phyloP scores from a whole-genome alignment of 2,329 filamentous ascomycete species.

The Microcyclospora pomicola region DNA sequence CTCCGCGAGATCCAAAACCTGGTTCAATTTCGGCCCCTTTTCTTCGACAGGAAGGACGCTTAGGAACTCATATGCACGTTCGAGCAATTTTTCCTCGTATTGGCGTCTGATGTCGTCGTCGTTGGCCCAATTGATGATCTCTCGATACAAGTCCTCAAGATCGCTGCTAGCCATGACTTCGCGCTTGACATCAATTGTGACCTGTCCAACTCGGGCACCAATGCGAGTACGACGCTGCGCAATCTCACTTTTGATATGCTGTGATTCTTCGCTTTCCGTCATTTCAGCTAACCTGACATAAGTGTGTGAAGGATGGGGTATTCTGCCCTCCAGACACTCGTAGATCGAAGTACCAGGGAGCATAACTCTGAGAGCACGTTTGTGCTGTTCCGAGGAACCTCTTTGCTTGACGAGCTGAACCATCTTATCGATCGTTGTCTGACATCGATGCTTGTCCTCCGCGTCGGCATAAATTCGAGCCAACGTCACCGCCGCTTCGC shows the following conservation, averaged over 20 bases:
- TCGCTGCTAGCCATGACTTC: conserved; percentile 67
- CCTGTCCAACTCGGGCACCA: conserved; percentile 68
- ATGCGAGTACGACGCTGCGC: conserved; percentile 77
- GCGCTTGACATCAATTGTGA: conserved; percentile 73
- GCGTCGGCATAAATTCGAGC: conserved; percentile 59
- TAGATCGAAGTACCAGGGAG: conserved; percentile 75
- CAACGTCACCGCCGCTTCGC: conserved; percentile 56
- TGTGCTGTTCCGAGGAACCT: conserved; percentile 60
- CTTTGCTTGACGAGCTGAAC: conserved; percentile 57
- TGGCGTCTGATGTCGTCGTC: conserved; percentile 73
- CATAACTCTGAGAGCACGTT: conserved; percentile 58
- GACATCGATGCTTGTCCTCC: conserved; percentile 45
- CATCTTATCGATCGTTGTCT: conserved; percentile 63
- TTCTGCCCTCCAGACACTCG: conserved; percentile 63
- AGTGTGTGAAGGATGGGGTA: conserved; percentile 65
- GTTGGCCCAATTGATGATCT: conserved; percentile 77
- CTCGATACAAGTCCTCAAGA: conserved; percentile 66
- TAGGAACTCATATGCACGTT: conserved; percentile 66
- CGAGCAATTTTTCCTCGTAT: conserved; percentile 82
- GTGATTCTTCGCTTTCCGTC: conserved; percentile 72
- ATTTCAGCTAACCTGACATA: conserved; percentile 75
- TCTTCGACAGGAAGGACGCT: conserved; percentile 51
- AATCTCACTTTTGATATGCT: conserved; percentile 79
- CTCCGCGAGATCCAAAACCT: conserved; percentile 62
- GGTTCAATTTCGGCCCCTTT: conserved; percentile 57